Evolutionary conservation across 208 protist genomes (phyloP).

Genomic region (Wallacemonas collosoma): DNA sequence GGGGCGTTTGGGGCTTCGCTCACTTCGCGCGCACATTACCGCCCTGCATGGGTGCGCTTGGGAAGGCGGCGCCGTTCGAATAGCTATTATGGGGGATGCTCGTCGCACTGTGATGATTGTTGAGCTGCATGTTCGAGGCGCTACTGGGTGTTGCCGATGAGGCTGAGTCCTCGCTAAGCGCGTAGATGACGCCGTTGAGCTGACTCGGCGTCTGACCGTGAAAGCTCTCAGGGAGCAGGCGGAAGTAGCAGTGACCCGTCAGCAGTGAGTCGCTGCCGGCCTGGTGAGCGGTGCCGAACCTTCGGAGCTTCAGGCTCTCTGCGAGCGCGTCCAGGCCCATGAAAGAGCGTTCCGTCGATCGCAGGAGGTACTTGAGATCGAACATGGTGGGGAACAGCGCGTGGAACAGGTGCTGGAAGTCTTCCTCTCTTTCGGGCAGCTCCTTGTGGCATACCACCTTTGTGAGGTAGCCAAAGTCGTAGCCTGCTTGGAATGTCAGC

Average conservation of each 20-base stretch:
- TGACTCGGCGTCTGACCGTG: slow-evolving; percentile 83
- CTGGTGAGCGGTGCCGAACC: slow-evolving; percentile 95
- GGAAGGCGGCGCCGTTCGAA: slow-evolving; percentile 26
- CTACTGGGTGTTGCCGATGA: slow-evolving; percentile 80
- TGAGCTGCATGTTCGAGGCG: slow-evolving; percentile 22
- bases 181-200: slow-evolving; percentile 94
- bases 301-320: slow-evolving; percentile 92
- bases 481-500: slow-evolving; percentile 98
- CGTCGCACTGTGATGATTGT: slow-evolving; percentile 18
- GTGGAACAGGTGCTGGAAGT: slow-evolving; percentile 97
- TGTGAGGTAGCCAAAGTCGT: slow-evolving; percentile 98
- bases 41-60: slow-evolving; percentile 12
- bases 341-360: slow-evolving; percentile 88
- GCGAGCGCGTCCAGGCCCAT: slow-evolving; percentile 97
- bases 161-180: slow-evolving; percentile 89
- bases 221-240: slow-evolving; percentile 92
- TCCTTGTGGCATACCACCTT: slow-evolving; percentile 96
- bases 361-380: slow-evolving; percentile 99
- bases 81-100: slow-evolving; percentile 18
- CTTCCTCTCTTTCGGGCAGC: slow-evolving; percentile 95
- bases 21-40: slow-evolving; percentile 7
- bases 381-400: slow-evolving; percentile 97
- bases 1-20: background rate
- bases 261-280: slow-evolving; percentile 98
- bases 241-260: slow-evolving; percentile 98